phyloP scores from a whole-genome alignment of 345 rosid species.

The Sisymbrium altissimum region DNA sequence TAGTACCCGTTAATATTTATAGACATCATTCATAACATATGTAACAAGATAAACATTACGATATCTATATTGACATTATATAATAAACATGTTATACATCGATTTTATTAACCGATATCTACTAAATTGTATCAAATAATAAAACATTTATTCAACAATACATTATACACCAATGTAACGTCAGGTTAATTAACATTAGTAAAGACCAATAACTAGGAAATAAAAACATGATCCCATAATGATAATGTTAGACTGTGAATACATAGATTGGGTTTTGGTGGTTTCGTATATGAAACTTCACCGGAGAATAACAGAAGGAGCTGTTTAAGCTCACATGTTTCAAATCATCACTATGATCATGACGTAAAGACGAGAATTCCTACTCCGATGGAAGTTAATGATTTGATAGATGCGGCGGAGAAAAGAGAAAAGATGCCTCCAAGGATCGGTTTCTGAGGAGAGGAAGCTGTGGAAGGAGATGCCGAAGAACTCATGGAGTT shows the following conservation, averaged over 20 bases:
- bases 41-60: no score
- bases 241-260: no score
- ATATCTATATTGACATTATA: no score
- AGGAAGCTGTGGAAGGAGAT: conserved; percentile 42
- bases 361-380: conserved; percentile 44
- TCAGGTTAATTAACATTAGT: no score
- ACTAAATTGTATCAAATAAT: no score
- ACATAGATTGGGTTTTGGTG: conserved; percentile 81
- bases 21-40: no score
- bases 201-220: no score
- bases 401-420: conserved; percentile 49
- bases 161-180: no score
- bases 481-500: conserved; percentile 59
- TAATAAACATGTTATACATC: no score
- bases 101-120: no score
- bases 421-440: conserved; percentile 90
- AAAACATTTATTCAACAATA: no score
- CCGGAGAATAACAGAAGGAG: conserved; percentile 56
- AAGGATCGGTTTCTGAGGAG: conserved; percentile 53
- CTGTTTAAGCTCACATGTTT: conserved; percentile 62
- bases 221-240: conserved; percentile 31
- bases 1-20: no score
- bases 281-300: conserved; percentile 54
- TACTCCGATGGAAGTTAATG: conserved; percentile 36
- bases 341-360: conserved; percentile 50